phyloP scores from a whole-genome alignment of 495 filamentous ascomycete species.

The Rhypophila decipiens region DNA sequence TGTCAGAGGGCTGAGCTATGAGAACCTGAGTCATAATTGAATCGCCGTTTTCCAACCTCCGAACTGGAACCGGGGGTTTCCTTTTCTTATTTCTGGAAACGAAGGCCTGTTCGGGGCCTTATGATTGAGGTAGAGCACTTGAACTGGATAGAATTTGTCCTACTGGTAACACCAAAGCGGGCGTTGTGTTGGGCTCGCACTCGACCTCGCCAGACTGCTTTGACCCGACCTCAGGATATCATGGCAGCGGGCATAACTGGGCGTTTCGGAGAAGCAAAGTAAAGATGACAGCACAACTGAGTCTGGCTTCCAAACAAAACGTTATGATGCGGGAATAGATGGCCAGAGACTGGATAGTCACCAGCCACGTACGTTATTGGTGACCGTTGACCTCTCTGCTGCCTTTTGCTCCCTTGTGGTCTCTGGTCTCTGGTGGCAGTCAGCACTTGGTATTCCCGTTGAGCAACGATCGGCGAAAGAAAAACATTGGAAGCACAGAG shows the following conservation, averaged over 20 bases:
- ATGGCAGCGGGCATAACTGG: constrained; percentile 21
- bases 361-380: neutral
- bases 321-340: neutral
- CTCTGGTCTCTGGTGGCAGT: no score
- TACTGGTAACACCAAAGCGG: constrained; percentile 11
- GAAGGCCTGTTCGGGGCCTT: no score
- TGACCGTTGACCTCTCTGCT: neutral
- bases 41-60: constrained; percentile 25
- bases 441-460: constrained; percentile 1
- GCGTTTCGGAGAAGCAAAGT: constrained; percentile 2
- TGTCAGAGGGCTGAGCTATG: constrained; percentile 34
- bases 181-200: constrained; percentile 10
- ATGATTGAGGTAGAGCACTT: constrained; percentile 11
- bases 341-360: neutral
- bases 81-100: no score
- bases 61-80: constrained; percentile 12
- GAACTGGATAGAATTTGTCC: constrained; percentile 4
- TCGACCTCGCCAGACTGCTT: constrained; percentile 25
- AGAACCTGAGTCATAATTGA: constrained; percentile 47
- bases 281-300: neutral
- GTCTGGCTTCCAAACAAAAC: neutral
- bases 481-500: constrained; percentile 6
- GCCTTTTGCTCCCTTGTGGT: no score
- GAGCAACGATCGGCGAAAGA: constrained; percentile 14
- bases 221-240: constrained; percentile 25